Conservation (phyloP, 192 early-diverging fungal species). For the Spizellomyces sp. region DNA sequence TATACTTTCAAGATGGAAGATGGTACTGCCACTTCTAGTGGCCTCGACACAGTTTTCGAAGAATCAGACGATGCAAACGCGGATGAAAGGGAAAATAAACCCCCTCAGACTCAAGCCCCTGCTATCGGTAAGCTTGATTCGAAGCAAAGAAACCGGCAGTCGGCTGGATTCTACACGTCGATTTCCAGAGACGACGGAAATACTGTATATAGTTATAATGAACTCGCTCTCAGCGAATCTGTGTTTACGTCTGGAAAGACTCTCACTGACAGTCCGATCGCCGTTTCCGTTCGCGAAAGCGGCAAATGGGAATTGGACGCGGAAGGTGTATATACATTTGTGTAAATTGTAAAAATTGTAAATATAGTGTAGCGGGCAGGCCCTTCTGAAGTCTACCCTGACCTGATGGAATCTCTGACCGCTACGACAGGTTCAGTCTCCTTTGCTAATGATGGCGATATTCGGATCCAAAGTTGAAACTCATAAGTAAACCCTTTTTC, state of each 20-base stretch:
- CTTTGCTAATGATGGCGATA: too few species aligned
- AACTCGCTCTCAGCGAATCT: neutral
- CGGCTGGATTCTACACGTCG: neutral
- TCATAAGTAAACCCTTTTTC: conserved; percentile 64
- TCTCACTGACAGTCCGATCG: conserved; percentile 1
- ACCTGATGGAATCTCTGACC: too few species aligned
- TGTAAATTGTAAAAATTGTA: neutral
- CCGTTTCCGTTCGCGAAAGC: neutral
- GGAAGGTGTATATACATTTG: conserved; percentile 2
- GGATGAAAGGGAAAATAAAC: neutral
- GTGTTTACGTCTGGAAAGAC: neutral
- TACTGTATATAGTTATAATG: neutral
- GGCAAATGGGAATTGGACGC: conserved; percentile 7
- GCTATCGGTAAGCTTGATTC: neutral
- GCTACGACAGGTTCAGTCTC: too few species aligned
- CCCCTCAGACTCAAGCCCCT: neutral
- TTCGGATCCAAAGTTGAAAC: conserved; percentile 49
- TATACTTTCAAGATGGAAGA: neutral
- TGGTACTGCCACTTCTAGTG: too few species aligned
- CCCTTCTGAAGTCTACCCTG: too few species aligned
- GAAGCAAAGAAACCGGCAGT: neutral
- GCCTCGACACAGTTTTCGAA: too few species aligned
- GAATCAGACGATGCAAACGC: neutral
- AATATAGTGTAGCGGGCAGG: too few species aligned
- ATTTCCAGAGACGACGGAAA: neutral